Percentiles rank a stretch among this genome's conserved stretches.
Evolutionary conservation across 106 monocot species (phyloP).

Genomic region (Phalaenopsis aphrodite): DNA sequence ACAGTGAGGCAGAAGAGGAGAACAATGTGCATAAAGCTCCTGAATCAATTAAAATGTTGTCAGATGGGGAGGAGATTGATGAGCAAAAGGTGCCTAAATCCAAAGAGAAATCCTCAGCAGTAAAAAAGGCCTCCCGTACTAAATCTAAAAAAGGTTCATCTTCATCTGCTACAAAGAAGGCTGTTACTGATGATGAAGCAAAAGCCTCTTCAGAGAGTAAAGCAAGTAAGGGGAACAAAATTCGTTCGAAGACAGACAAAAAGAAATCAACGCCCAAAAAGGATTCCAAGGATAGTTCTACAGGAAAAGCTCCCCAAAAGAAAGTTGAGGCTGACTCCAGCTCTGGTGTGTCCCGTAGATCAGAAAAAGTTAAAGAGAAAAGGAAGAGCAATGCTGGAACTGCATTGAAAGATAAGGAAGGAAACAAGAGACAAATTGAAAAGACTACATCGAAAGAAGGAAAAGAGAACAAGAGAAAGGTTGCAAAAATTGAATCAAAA

Average conservation of each 20-base stretch:
- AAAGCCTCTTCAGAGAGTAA: slow-evolving; percentile 17
- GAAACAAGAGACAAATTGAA: slow-evolving; percentile 15
- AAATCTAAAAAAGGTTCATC: slow-evolving; percentile 7
- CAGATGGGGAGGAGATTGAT: slow-evolving; percentile 16
- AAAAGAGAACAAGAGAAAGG: slow-evolving; percentile 15
- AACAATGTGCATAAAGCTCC: slow-evolving; percentile 33
- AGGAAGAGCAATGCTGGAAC: slow-evolving; percentile 15
- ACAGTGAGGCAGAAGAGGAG: slow-evolving; percentile 37
- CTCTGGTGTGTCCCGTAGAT: neutral
- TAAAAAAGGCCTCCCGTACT: neutral
- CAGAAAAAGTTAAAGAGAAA: slow-evolving; percentile 32
- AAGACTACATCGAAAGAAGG: slow-evolving; percentile 13
- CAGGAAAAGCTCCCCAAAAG: neutral
- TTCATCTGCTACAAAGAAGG: neutral
- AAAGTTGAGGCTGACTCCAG: slow-evolving; percentile 17
- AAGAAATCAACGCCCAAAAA: slow-evolving; percentile 5
- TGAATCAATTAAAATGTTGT: slow-evolving; percentile 13
- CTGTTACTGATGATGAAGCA: neutral
- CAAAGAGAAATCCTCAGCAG: slow-evolving; percentile 15
- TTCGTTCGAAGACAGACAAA: neutral
- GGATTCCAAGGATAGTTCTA: slow-evolving; percentile 9
- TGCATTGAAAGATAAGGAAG: neutral
- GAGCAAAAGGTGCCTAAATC: slow-evolving; percentile 13
- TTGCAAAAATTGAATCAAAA: slow-evolving; percentile 10
- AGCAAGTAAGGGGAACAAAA: neutral